Percentiles rank a stretch among this genome's conserved stretches.
Evolutionary conservation across 176 grass and related monocot species (phyloP).

Genomic region (Oryza brachyantha): DNA sequence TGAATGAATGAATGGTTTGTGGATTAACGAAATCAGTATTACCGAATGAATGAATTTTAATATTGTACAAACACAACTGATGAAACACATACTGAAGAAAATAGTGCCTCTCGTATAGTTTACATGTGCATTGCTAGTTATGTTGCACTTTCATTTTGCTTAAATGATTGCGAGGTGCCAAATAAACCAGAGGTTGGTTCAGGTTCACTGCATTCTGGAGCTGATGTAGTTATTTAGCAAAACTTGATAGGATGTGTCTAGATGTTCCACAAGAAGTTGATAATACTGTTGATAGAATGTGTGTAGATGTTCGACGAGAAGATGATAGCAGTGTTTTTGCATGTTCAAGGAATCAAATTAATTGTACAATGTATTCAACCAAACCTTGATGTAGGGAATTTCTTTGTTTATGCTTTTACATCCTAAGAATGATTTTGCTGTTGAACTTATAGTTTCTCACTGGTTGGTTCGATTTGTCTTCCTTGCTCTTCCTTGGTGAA

Average conservation of each 20-base stretch:
- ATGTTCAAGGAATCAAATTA: neutral
- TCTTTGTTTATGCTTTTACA: too few relatives aligned
- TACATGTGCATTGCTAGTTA: constrained; percentile 2
- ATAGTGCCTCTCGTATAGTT: neutral
- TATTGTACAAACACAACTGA: neutral
- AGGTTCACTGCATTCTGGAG: neutral
- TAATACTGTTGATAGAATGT: neutral
- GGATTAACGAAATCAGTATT: neutral
- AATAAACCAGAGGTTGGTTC: neutral
- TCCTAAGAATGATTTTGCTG: too few relatives aligned
- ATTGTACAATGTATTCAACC: neutral
- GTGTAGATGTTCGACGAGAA: neutral
- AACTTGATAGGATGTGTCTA: neutral
- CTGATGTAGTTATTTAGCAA: neutral
- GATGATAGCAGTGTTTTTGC: neutral
- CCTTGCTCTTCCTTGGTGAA: neutral
- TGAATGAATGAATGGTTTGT: too few relatives aligned
- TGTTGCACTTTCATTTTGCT: neutral
- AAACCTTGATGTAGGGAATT: neutral
- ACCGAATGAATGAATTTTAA: too few relatives aligned
- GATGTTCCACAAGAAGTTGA: neutral
- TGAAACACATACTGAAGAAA: neutral
- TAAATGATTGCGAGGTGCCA: neutral
- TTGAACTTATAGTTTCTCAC: neutral
- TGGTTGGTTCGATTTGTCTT: neutral